phyloP scores from a whole-genome alignment of 2,329 filamentous ascomycete genomes.

The Scleromitrula shiraiana region DNA sequence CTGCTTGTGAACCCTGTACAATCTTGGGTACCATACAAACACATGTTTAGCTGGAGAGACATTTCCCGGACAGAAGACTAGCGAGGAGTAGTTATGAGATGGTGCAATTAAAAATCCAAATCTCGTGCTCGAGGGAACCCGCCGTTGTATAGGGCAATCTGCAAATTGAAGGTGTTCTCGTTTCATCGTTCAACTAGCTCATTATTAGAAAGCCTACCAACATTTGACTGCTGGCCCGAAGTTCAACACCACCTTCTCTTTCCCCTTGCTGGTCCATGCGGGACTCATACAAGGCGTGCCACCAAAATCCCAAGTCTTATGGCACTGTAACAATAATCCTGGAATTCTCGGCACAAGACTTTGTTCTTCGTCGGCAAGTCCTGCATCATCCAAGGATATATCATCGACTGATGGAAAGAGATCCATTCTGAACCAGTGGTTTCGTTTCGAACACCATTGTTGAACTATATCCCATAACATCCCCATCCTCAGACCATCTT shows the following conservation, averaged over 20 bases:
- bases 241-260: not conserved
- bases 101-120: too few relatives aligned
- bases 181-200: too few relatives aligned
- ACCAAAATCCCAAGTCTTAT: not conserved
- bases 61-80: too few relatives aligned
- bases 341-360: not conserved
- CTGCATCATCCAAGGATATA: not conserved
- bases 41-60: too few relatives aligned
- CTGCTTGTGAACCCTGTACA: too few relatives aligned
- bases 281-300: not conserved
- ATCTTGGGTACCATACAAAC: too few relatives aligned
- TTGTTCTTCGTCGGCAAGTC: not conserved
- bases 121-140: too few relatives aligned
- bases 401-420: not conserved
- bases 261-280: not conserved
- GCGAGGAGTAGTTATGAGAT: too few relatives aligned
- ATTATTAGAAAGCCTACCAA: too few relatives aligned
- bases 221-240: not conserved
- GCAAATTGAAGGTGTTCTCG: too few relatives aligned
- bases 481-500: slow-evolving; percentile 7
- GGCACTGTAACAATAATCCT: not conserved
- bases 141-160: too few relatives aligned
- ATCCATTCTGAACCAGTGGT: slow-evolving; percentile 5
- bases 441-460: slow-evolving; percentile 6
- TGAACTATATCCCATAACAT: slow-evolving; percentile 9